Evolutionary conservation across 2,329 filamentous ascomycete species (phyloP).

Genomic region (Phoma herbarum): DNA sequence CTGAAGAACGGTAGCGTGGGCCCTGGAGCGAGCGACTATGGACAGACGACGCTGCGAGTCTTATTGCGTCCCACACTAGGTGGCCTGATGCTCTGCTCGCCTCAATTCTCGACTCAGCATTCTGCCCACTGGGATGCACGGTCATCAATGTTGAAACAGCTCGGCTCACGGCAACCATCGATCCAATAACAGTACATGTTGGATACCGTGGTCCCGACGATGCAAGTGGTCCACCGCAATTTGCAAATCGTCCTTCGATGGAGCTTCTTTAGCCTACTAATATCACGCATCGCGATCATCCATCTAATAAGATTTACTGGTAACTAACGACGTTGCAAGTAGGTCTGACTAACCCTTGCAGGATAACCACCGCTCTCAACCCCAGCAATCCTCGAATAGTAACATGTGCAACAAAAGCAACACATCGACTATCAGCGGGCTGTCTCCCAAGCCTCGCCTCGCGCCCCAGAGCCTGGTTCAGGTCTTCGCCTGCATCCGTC

Average conservation of each 20-base stretch:
- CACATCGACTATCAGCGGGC: neutral
- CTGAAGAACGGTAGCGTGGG: neutral
- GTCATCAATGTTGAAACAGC: neutral
- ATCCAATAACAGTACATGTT: neutral
- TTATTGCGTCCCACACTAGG: neutral
- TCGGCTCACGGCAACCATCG: neutral
- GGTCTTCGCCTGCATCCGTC: neutral
- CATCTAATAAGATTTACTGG: neutral
- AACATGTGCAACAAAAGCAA: neutral
- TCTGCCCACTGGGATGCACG: neutral
- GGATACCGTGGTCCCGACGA: neutral
- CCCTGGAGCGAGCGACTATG: neutral
- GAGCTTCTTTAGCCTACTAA: neutral
- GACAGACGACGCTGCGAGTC: neutral
- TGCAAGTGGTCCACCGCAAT: neutral
- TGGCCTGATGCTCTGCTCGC: constrained; percentile 1
- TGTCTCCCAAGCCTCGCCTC: neutral
- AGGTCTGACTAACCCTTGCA: neutral
- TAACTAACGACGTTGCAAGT: neutral
- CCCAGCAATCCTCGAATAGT: neutral
- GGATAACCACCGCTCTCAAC: neutral
- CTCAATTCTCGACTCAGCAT: neutral
- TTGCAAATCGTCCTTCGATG: neutral
- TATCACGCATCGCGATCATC: neutral
- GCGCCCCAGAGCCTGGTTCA: constrained; percentile 4